phyloP scores from a whole-genome alignment of 192 early-diverging fungal genomes.

The Backusella mclennaniae region DNA sequence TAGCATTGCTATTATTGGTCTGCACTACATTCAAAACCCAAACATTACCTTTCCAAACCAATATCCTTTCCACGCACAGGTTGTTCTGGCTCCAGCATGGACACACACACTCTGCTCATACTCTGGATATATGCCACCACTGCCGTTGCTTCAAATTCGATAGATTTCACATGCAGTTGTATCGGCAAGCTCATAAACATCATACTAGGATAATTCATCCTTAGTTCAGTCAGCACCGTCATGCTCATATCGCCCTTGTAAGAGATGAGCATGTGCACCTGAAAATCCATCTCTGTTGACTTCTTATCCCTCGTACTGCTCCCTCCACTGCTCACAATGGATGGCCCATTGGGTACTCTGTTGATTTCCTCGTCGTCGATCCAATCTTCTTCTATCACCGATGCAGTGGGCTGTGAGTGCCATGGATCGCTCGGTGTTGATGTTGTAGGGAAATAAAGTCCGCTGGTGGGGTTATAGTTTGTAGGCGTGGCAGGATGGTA shows the following conservation, averaged over 20 bases:
- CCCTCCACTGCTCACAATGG: not conserved
- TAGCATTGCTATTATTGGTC: not conserved
- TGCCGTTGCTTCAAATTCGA: constrained; percentile 68
- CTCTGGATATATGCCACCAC: constrained; percentile 64
- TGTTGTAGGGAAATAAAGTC: not conserved
- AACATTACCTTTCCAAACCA: constrained; percentile 27
- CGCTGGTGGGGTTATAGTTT: not conserved
- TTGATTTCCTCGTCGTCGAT: constrained; percentile 32
- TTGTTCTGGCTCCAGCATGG: constrained; percentile 67
- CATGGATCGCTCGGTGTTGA: not conserved
- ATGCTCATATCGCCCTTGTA: constrained; percentile 77
- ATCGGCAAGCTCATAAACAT: constrained; percentile 76
- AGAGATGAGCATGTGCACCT: constrained; percentile 57
- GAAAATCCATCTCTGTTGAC: constrained; percentile 61
- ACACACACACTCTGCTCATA: constrained; percentile 63
- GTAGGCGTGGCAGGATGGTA: not conserved
- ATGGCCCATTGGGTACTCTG: not conserved
- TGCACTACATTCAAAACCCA: not conserved
- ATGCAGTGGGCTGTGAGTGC: not conserved
- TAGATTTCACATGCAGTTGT: constrained; percentile 61
- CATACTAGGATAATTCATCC: constrained; percentile 74
- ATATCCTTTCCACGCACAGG: constrained; percentile 31
- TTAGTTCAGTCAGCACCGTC: constrained; percentile 63
- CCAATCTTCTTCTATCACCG: constrained; percentile 19
- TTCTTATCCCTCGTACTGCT: not conserved